These are phyloP conservation scores for Eimeria maxima DNA, from an alignment of 169 alveolate genomes.

Conservation along the genomic window DNA sequence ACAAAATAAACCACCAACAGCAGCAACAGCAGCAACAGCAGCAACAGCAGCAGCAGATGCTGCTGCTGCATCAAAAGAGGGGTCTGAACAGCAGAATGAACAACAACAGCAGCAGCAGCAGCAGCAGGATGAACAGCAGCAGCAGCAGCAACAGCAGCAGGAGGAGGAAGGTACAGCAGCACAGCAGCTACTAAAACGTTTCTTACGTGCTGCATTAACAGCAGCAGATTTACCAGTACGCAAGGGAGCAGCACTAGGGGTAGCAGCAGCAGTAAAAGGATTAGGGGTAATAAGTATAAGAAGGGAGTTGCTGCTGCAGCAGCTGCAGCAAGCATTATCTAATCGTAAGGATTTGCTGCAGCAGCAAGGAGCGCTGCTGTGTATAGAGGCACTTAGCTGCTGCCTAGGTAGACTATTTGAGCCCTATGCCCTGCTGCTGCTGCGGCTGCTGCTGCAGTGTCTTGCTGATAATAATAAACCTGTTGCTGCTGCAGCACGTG, in stretches of 20 bases:
- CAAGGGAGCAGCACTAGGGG: slow-evolving; percentile 72
- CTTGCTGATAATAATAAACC: slow-evolving; percentile 6
- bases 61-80: slow-evolving; percentile 11
- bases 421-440: slow-evolving; percentile 65
- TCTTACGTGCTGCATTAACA: neutral
- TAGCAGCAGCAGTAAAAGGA: slow-evolving; percentile 75
- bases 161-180: slow-evolving; percentile 17
- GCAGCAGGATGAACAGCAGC: slow-evolving; percentile 43
- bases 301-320: slow-evolving; percentile 3
- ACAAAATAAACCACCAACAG: slow-evolving; percentile 33
- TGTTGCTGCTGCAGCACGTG: slow-evolving; percentile 71
- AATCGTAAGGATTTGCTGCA: neutral
- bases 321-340: slow-evolving; percentile 34
- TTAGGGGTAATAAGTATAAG: slow-evolving; percentile 38
- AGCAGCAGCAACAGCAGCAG: slow-evolving; percentile 22
- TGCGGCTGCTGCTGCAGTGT: slow-evolving; percentile 18
- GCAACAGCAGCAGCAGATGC: slow-evolving; percentile 9
- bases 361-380: slow-evolving; percentile 74
- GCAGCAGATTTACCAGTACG: slow-evolving; percentile 43
- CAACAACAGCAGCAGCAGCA: slow-evolving; percentile 41
- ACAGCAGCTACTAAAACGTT: neutral
- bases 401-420: slow-evolving; percentile 72
- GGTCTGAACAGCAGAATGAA: neutral
- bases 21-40: slow-evolving; percentile 46
- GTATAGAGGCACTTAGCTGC: slow-evolving; percentile 64